Evolutionary conservation across 768 basidiomycete genomes (phyloP).

Genomic region (Trametes gibbosa): DNA sequence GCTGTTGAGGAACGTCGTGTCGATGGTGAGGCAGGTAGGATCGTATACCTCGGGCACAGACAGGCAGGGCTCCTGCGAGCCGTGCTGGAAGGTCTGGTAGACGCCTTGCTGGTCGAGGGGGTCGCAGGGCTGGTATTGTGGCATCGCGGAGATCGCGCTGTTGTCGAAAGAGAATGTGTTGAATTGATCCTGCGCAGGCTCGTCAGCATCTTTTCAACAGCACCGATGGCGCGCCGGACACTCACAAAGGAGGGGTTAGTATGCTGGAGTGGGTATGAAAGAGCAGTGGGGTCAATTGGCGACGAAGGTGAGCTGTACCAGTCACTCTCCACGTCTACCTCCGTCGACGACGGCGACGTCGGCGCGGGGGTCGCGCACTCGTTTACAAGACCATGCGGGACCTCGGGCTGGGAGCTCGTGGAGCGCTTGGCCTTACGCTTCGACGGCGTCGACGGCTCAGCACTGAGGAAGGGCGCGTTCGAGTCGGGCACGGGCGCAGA

Average conservation of each 20-base stretch:
- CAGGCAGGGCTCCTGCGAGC: constrained; percentile 14
- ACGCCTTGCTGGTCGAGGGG: constrained; percentile 22
- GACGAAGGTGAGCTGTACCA: constrained; percentile 26
- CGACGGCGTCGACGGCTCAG: constrained; percentile 14
- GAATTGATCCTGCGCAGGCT: constrained; percentile 23
- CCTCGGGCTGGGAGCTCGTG: constrained; percentile 28
- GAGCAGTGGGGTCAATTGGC: constrained; percentile 17
- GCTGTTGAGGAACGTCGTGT: constrained; percentile 22
- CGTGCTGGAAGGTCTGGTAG: constrained; percentile 17
- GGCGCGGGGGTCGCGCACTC: constrained; percentile 9
- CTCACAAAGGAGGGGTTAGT: constrained; percentile 29
- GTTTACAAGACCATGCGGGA: constrained; percentile 5
- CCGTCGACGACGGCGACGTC: constrained; percentile 10
- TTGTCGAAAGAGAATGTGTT: constrained; percentile 29
- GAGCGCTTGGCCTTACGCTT: constrained; percentile 23
- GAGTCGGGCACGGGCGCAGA: constrained; percentile 38
- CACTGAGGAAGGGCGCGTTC: constrained; percentile 25
- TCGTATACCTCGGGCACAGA: constrained; percentile 10
- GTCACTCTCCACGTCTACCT: constrained; percentile 22
- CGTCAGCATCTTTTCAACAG: not conserved
- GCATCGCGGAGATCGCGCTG: constrained; percentile 16
- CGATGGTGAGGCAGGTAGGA: constrained; percentile 16
- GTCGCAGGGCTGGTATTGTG: constrained; percentile 19
- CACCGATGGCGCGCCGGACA: not conserved
- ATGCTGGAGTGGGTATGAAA: constrained; percentile 20